These are phyloP conservation scores for Trichoderma brevicompactum DNA, from an alignment of 2,329 filamentous ascomycete species.

Conservation along the genomic window DNA sequence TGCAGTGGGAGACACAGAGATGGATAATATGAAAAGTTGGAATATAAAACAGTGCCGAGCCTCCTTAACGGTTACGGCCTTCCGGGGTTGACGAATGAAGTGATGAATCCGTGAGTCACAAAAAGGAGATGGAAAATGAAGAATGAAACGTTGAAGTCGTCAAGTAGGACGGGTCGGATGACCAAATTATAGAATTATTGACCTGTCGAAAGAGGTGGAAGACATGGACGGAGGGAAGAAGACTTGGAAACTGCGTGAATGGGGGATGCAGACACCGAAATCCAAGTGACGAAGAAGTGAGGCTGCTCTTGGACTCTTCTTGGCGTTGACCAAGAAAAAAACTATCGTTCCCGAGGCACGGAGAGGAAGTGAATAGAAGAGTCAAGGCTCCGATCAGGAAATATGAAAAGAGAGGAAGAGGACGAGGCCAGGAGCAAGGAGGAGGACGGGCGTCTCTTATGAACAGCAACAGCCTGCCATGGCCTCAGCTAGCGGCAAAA, in stretches of 20 bases:
- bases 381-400: background rate
- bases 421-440: slow-evolving; percentile 5
- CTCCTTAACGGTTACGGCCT: slow-evolving; percentile 8
- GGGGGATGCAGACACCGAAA: background rate
- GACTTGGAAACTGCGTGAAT: slow-evolving; percentile 2
- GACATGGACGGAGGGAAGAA: background rate
- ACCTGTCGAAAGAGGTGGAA: slow-evolving; percentile 6
- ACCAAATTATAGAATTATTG: slow-evolving; percentile 2
- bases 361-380: background rate
- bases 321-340: background rate
- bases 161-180: background rate
- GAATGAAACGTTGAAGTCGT: background rate
- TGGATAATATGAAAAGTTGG: background rate
- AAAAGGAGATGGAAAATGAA: background rate
- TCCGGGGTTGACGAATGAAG: background rate
- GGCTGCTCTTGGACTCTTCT: background rate
- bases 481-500: slow-evolving; percentile 23
- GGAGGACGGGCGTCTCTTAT: slow-evolving; percentile 16
- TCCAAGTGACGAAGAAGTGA: slow-evolving; percentile 8
- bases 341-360: background rate
- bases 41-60: slow-evolving; percentile 2
- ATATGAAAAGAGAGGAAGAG: slow-evolving; percentile 13
- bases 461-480: background rate
- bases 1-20: background rate
- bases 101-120: background rate